Conservation (phyloP, 306 rosid species). For the Mimosa pudica region DNA sequence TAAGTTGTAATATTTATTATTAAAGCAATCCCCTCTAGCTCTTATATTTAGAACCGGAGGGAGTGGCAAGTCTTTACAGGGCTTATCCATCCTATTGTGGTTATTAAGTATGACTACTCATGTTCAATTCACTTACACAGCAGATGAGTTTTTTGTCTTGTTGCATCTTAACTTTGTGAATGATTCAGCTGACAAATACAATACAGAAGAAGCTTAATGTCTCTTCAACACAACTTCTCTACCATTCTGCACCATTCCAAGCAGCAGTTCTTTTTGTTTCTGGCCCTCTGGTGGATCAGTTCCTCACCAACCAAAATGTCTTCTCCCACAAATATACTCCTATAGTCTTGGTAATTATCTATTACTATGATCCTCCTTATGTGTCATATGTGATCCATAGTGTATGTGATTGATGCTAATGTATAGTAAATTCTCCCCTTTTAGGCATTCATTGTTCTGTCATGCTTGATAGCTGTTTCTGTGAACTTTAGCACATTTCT, state of each 20-base stretch:
- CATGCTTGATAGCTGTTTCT: conserved; percentile 88
- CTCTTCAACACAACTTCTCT: conserved; percentile 89
- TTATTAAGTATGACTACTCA: conserved; percentile 10
- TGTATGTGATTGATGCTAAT: neutral
- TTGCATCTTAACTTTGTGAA: conserved; percentile 51
- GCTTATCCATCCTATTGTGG: neutral
- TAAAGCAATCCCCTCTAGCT: too few species aligned
- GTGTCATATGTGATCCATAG: neutral
- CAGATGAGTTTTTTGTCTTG: neutral
- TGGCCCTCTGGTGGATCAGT: conserved; percentile 91
- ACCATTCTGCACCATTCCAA: conserved; percentile 96
- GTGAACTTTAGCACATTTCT: conserved; percentile 97
- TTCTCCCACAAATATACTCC: conserved; percentile 81
- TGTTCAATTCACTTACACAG: neutral
- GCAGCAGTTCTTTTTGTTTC: conserved; percentile 94
- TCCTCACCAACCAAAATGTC: conserved; percentile 80
- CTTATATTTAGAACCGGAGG: too few species aligned
- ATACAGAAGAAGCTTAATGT: conserved; percentile 95
- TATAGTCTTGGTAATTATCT: conserved; percentile 57
- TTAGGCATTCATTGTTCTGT: conserved; percentile 76
- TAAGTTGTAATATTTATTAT: too few species aligned
- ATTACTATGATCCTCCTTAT: neutral
- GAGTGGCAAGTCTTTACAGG: neutral
- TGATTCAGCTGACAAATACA: conserved; percentile 88
- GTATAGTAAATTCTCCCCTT: neutral